phyloP scores from a whole-genome alignment of 2,329 filamentous ascomycete genomes.

The Verticillium alfalfae region DNA sequence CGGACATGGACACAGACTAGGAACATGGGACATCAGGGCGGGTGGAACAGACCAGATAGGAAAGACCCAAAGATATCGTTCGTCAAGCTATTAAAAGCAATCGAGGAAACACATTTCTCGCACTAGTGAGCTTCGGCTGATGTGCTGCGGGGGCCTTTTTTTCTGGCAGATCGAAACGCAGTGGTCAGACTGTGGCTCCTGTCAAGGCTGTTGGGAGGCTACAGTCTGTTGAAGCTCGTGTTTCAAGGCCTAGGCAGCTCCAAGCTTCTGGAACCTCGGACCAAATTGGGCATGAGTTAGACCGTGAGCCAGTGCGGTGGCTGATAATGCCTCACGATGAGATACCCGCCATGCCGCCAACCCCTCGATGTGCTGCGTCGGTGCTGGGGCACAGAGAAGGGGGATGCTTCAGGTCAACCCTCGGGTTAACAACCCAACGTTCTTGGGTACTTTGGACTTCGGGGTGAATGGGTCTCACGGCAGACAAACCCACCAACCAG shows the following conservation, averaged over 20 bases:
- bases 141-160: neutral
- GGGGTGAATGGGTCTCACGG: no score
- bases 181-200: neutral
- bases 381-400: no score
- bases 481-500: no score
- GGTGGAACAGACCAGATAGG: neutral
- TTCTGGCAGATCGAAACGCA: neutral
- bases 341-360: neutral
- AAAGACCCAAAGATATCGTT: neutral
- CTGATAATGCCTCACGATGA: neutral
- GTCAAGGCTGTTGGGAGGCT: neutral
- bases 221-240: neutral
- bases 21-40: neutral
- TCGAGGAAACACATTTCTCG: neutral
- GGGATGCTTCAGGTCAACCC: no score
- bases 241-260: neutral
- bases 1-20: neutral
- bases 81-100: neutral
- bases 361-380: neutral
- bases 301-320: neutral
- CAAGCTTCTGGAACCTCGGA: neutral
- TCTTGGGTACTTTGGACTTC: no score
- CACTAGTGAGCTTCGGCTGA: neutral
- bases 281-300: neutral
- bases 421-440: no score